Evolutionary conservation across 192 early-diverging fungal species (phyloP).

Genomic region (Chytriomyces sp.): DNA sequence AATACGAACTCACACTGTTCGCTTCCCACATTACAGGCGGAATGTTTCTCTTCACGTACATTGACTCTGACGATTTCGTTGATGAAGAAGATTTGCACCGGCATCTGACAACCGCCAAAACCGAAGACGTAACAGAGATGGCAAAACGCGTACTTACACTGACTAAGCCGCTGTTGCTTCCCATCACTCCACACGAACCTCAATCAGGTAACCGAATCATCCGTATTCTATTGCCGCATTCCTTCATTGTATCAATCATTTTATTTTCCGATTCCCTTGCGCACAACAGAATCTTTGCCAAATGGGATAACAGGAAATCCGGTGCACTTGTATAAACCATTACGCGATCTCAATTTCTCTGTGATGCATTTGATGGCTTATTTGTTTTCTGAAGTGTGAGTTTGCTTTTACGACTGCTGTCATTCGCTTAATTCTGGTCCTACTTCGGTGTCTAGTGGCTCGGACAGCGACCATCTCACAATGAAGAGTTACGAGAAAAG

Average conservation of each 20-base stretch:
- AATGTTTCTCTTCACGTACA: slow-evolving; percentile 44
- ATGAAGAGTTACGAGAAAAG: slow-evolving; percentile 42
- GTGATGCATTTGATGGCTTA: slow-evolving; percentile 51
- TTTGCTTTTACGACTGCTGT: neutral
- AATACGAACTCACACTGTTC: too few relatives aligned
- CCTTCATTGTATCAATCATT: neutral
- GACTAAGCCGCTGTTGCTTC: slow-evolving; percentile 11
- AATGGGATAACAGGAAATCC: slow-evolving; percentile 19
- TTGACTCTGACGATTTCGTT: slow-evolving; percentile 33
- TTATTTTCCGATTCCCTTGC: too few relatives aligned
- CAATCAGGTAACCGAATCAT: neutral
- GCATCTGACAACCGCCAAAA: slow-evolving; percentile 10
- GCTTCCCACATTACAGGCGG: neutral
- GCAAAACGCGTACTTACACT: slow-evolving; percentile 21
- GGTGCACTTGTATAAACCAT: slow-evolving; percentile 27
- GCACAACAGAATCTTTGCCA: neutral
- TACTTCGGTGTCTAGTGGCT: neutral
- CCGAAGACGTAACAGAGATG: slow-evolving; percentile 16
- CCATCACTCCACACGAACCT: neutral
- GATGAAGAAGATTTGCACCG: slow-evolving; percentile 21
- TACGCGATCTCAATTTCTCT: slow-evolving; percentile 20
- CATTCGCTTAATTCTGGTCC: neutral
- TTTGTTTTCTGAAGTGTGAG: slow-evolving; percentile 16
- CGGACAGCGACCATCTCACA: slow-evolving; percentile 5
- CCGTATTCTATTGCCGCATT: neutral